Evolutionary conservation across 2,329 filamentous ascomycete genomes (phyloP), one percentile per base, ranked within the genome.

Genomic region (Aspergillus udagawae): DNA sequence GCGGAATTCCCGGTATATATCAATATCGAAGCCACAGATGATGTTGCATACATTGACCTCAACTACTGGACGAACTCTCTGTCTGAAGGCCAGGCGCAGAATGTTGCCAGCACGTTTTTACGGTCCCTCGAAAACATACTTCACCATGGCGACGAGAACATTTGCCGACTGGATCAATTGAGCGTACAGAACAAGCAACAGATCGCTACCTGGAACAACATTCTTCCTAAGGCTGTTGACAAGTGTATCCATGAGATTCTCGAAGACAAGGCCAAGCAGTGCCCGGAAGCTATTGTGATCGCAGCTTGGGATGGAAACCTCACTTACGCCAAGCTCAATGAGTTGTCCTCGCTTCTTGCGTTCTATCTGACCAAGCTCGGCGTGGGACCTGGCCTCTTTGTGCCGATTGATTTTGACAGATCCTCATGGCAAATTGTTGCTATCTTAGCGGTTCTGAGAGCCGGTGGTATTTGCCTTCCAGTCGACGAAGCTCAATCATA

Each of bases 1-100:
- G 79, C 78, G 1, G 79, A 81, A 62, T 79, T 79, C 58, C 73
- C 75, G 1, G 69, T 81, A 0, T 80, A 75, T 17, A 65, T 81
- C 53, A 81, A 81, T 51, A 76, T 81, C 21, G 79, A 81, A 57
- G 74, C 77, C 1, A 71, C 73, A 5, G 77, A 80, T n/a, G 66
- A 67, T 3, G 61, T 68, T 27, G 73, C 72, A 9, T 64, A 63
- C 4, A 73, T 75, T 38, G 73, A 73, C 35, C 56, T 77, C 12
- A 76, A 74, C 58, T 78, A 78, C 55, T 77, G 75, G 75, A 75
- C 72, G 4, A 70, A 73, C 27, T 64, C 63, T 17, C 57, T 79
- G 14, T 78, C 74, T 0, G 70, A 73, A 52, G 62, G 63, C 3
- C 75, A 78, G 57, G 76, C 75, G 8, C 47, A 54, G 4, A 75